Evolutionary conservation across 1,139 yeast species (phyloP).

Genomic region (Groenewaldozyma sp.): DNA sequence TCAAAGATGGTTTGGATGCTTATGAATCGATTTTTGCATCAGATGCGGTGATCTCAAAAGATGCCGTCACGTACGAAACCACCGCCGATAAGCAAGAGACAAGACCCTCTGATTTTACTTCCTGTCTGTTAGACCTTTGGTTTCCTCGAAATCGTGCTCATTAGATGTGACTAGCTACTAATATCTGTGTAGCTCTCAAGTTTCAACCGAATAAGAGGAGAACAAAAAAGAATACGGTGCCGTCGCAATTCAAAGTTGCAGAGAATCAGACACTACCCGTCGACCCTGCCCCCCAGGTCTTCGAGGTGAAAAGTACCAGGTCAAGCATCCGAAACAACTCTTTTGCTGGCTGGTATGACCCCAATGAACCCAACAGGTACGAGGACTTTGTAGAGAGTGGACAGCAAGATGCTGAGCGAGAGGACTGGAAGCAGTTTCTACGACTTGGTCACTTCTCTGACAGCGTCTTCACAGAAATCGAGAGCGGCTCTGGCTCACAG

Average conservation of each 20-base stretch:
- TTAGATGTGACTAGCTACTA: no score
- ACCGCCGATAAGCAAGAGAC: no score
- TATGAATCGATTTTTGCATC: not conserved
- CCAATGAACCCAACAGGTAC: conserved; percentile 12
- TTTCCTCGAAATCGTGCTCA: not conserved
- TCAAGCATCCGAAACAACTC: not conserved
- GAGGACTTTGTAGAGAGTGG: conserved; percentile 11
- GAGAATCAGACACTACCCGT: no score
- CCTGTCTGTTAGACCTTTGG: not conserved
- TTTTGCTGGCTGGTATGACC: conserved; percentile 16
- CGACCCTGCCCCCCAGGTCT: no score
- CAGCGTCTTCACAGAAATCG: conserved; percentile 8
- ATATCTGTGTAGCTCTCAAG: not conserved
- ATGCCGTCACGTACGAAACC: not conserved
- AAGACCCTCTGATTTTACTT: not conserved
- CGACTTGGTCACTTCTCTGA: not conserved
- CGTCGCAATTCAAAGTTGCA: no score
- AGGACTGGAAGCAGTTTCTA: conserved; percentile 18
- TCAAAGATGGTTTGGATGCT: not conserved
- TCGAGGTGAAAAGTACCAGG: not conserved
- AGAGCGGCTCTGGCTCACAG: conserved; percentile 12
- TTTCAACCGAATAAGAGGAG: not conserved
- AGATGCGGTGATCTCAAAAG: not conserved
- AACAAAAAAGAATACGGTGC: not conserved
- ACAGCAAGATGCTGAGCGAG: conserved; percentile 12